Evolutionary conservation across 352 stramenopile genomes (phyloP).

Genomic region (Aphanomyces euteiches): DNA sequence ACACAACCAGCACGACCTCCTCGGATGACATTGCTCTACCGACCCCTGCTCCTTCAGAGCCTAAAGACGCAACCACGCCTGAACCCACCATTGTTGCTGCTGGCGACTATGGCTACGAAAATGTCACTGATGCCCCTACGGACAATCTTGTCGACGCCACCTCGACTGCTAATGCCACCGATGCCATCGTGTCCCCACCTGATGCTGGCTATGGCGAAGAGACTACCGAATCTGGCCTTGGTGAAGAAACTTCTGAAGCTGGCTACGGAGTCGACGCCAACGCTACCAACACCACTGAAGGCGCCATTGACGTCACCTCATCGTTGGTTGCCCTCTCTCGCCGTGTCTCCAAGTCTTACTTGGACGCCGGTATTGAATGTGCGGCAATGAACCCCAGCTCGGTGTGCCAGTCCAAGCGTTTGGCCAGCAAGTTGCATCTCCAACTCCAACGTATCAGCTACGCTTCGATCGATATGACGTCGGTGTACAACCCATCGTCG

Average conservation of each 20-base stretch:
- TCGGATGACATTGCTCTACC: background rate
- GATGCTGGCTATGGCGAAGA: too few species aligned
- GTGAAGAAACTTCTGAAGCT: background rate
- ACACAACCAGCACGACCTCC: background rate
- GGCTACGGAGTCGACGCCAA: background rate
- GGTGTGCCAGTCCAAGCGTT: slow-evolving; percentile 20
- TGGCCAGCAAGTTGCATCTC: slow-evolving; percentile 12
- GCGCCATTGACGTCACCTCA: background rate
- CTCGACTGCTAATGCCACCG: background rate
- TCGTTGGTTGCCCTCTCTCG: slow-evolving; percentile 2
- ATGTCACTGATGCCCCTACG: background rate
- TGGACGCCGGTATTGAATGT: slow-evolving; percentile 13
- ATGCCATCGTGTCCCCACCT: background rate
- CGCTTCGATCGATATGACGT: slow-evolving; percentile 23
- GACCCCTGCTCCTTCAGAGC: background rate
- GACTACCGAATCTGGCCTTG: too few species aligned
- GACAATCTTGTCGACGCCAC: background rate
- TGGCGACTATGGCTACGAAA: background rate
- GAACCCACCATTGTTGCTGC: background rate
- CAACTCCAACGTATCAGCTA: slow-evolving; percentile 8
- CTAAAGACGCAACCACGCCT: background rate
- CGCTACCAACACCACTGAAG: background rate
- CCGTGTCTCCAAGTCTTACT: slow-evolving; percentile 20
- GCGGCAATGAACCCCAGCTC: slow-evolving; percentile 6
- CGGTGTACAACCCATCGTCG: slow-evolving; percentile 4